Evolutionary conservation across 768 basidiomycete genomes (phyloP).

Genomic region (Pleurotus ostreatus): DNA sequence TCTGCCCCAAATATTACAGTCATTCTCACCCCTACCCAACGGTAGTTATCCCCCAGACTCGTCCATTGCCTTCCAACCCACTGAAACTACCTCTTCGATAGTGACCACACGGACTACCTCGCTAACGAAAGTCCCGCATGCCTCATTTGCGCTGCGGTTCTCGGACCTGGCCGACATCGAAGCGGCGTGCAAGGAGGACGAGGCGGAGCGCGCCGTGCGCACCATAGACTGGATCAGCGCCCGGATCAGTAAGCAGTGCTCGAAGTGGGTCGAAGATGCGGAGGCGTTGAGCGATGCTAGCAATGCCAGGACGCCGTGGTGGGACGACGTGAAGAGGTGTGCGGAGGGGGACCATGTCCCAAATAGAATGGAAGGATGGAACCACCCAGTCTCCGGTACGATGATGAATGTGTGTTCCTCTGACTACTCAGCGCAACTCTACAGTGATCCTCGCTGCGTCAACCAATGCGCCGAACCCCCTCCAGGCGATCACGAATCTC

Average conservation of each 20-base stretch:
- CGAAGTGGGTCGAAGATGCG: conserved; percentile 69
- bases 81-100: conserved; percentile 20
- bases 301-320: conserved; percentile 66
- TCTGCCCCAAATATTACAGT: conserved; percentile 72
- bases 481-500: conserved; percentile 75
- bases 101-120: conserved; percentile 79
- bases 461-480: conserved; percentile 74
- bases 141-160: conserved; percentile 73
- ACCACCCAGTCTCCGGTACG: conserved; percentile 80
- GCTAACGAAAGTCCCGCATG: conserved; percentile 64
- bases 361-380: conserved; percentile 74
- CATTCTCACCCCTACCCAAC: conserved; percentile 80
- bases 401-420: conserved; percentile 15
- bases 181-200: conserved; percentile 70
- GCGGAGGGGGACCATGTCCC: conserved; percentile 75
- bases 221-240: conserved; percentile 86
- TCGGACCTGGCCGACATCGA: conserved; percentile 74
- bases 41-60: conserved; percentile 33
- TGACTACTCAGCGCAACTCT: conserved; percentile 9
- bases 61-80: too few relatives aligned
- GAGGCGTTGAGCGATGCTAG: conserved; percentile 42
- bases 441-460: conserved; percentile 81
- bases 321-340: conserved; percentile 80
- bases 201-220: conserved; percentile 71
- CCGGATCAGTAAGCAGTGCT: conserved; percentile 58